phyloP scores from a whole-genome alignment of 2,329 filamentous ascomycete species.

The Pseudocercospora fuligena region DNA sequence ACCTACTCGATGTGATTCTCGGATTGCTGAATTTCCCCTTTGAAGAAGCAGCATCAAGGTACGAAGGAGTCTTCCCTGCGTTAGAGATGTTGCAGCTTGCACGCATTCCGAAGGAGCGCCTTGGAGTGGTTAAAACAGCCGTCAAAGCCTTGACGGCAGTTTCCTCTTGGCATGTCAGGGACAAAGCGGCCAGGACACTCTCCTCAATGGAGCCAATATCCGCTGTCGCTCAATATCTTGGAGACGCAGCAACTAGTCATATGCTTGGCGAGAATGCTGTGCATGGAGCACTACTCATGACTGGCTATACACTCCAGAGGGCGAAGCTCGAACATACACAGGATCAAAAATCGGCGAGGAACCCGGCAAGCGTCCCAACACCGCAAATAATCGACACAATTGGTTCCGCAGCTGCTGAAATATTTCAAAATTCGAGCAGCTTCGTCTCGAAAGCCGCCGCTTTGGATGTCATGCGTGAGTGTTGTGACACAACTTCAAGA shows the following conservation, averaged over 20 bases:
- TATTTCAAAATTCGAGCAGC: slow-evolving; percentile 34
- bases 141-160: slow-evolving; percentile 69
- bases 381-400: not conserved
- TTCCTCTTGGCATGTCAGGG: slow-evolving; percentile 78
- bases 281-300: slow-evolving; percentile 42
- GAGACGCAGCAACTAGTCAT: slow-evolving; percentile 13
- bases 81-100: slow-evolving; percentile 79
- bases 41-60: slow-evolving; percentile 25
- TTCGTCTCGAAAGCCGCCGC: slow-evolving; percentile 41
- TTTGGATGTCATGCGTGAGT: slow-evolving; percentile 16
- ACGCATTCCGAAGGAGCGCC: slow-evolving; percentile 64
- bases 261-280: slow-evolving; percentile 36
- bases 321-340: not conserved
- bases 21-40: slow-evolving; percentile 56
- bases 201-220: slow-evolving; percentile 39
- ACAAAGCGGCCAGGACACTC: slow-evolving; percentile 77
- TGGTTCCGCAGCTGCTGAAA: not conserved
- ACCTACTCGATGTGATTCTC: slow-evolving; percentile 67
- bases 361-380: not conserved
- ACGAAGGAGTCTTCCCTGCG: slow-evolving; percentile 78
- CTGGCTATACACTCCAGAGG: slow-evolving; percentile 30
- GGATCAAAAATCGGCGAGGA: not conserved
- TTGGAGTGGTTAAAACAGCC: slow-evolving; percentile 60
- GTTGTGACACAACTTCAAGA: slow-evolving; percentile 10
- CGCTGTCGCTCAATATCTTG: not conserved